Evolutionary conservation across 2,329 filamentous ascomycete species (phyloP), one percentile per base, ranked within the genome.

Genomic region (Ceratocystis ficicola): DNA sequence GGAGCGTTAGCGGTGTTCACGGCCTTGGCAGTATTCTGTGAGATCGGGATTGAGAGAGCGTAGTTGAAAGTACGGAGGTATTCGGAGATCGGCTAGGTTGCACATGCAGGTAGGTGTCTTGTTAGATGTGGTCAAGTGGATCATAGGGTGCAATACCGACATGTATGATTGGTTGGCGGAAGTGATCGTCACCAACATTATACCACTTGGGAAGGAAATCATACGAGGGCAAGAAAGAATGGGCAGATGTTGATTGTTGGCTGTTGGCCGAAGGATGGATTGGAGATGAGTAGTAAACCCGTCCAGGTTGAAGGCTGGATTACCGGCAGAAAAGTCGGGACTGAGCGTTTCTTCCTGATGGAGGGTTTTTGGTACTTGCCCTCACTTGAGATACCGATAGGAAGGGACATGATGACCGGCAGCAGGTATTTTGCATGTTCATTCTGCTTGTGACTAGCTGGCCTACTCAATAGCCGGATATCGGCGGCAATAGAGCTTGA

Each of bases 211-310:
- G 55, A 59, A 36, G 20, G 48, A 17, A 55, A 30, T 59, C 55
- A n/a, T 59, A 36, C 55, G 55, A 59, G 28, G 32, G 32, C 55
- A 36, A n/a, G 28, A 17, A 30, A 59, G 17, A 59, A 36, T 59
- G 55, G 55, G 55, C 55, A 59, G 55, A 59, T 59, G 15, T 36
- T 59, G 28, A n/a, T 10, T 59, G 55, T n/a, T 32, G 55, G 55
- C 2, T 30, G 52, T 30, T 59, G 22, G 28, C 55, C n/a, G 28
- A 59, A 41, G 36, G 36, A 41, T 41, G 36, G 36, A 41, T 41
- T 41, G 36, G 36, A 41, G 36, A 41, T 5, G 36, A 12, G 36
- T 12, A 41, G 30, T 59, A n/a, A 59, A 28, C 15, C 17, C 8
- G 28, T 28, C 7, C 2, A 10, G 28, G 55, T 10, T 36, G 55